These are phyloP conservation scores for Delonix regia DNA, from an alignment of 306 rosid genomes.

Conservation along the genomic window DNA sequence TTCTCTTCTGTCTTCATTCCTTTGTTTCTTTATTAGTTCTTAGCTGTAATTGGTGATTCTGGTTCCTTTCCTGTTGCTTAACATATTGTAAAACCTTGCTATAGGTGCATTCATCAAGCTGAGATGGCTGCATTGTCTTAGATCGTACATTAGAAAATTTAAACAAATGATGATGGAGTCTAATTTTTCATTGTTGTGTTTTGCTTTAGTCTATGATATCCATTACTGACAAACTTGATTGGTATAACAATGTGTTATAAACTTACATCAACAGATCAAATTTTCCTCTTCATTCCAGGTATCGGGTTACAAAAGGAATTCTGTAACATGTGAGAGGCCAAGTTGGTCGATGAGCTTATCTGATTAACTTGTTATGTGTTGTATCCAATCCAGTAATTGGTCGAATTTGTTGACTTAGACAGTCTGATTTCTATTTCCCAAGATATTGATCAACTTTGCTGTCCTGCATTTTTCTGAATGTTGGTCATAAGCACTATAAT, in stretches of 20 bases:
- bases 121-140: too few species aligned
- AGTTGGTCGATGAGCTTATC: neutral
- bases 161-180: neutral
- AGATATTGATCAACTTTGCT: neutral
- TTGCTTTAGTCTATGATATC: neutral
- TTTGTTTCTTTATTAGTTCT: neutral
- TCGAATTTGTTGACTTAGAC: neutral
- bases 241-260: neutral
- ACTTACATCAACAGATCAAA: neutral
- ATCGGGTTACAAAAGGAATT: neutral
- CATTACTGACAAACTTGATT: neutral
- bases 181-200: neutral
- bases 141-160: neutral
- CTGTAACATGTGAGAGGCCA: neutral
- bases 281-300: neutral
- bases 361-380: neutral
- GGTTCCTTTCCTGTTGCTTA: too few species aligned
- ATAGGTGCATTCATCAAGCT: too few species aligned
- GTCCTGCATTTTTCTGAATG: neutral
- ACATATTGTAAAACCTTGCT: too few species aligned
- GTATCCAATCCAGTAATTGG: neutral
- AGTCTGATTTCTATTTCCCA: neutral
- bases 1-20: neutral
- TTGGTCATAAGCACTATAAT: neutral
- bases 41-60: too few species aligned